Conservation (phyloP, 2,329 filamentous ascomycete species). For the Sphaerulina musiva region DNA sequence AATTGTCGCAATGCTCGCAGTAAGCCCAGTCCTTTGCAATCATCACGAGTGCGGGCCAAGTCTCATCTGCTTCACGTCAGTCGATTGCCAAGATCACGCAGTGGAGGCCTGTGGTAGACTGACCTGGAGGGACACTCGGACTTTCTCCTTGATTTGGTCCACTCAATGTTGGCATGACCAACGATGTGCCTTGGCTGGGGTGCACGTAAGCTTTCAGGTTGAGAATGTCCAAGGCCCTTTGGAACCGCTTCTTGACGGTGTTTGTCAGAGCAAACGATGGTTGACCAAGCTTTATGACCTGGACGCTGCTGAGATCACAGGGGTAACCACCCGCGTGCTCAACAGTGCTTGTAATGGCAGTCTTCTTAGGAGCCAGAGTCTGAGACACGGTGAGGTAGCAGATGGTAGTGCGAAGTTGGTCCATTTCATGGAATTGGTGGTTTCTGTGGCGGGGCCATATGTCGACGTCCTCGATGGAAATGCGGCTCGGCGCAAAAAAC, state of each 20-base stretch:
- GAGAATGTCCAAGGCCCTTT: slow-evolving; percentile 13
- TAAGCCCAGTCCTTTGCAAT: background rate
- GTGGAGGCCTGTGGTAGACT: background rate
- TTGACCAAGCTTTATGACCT: background rate
- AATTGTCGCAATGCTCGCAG: too few relatives aligned
- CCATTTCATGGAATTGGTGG: slow-evolving; percentile 7
- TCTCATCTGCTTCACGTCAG: background rate
- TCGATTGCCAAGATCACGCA: background rate
- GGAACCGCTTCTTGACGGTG: slow-evolving; percentile 7
- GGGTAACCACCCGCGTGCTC: background rate
- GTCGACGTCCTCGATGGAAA: background rate
- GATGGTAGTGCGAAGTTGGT: slow-evolving; percentile 16
- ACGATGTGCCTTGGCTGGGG: slow-evolving; percentile 2
- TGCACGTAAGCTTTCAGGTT: slow-evolving; percentile 12
- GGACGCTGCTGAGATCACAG: slow-evolving; percentile 6
- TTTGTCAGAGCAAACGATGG: background rate
- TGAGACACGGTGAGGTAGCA: slow-evolving; percentile 16
- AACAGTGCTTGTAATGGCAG: slow-evolving; percentile 1
- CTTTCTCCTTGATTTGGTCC: background rate
- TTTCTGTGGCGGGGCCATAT: slow-evolving; percentile 14
- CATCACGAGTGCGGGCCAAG: background rate
- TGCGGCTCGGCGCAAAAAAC: slow-evolving; percentile 10
- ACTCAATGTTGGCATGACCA: background rate
- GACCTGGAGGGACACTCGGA: background rate
- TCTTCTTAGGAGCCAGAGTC: background rate